Conservation (phyloP, 2,329 filamentous ascomycete genomes). For the Didymella arachidicola region DNA sequence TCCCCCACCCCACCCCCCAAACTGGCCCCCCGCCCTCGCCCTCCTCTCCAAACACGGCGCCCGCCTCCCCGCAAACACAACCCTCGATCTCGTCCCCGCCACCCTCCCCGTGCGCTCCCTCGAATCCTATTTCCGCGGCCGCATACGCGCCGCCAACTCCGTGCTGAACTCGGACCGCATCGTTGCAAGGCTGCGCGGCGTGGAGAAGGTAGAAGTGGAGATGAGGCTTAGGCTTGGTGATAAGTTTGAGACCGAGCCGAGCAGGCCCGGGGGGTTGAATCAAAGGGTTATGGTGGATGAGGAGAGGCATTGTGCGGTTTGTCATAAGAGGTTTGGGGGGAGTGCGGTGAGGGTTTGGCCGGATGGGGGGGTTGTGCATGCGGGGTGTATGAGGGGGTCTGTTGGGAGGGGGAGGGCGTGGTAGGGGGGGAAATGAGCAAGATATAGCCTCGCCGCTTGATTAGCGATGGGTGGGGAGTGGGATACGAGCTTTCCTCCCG, state of each 20-base stretch:
- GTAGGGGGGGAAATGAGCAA: not conserved
- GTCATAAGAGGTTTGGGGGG: slow-evolving; percentile 89
- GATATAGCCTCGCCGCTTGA: too few relatives aligned
- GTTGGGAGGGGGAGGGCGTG: slow-evolving; percentile 30
- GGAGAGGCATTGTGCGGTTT: slow-evolving; percentile 88
- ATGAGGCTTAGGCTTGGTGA: slow-evolving; percentile 77
- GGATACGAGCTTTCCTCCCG: too few relatives aligned
- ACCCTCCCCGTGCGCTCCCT: slow-evolving; percentile 79
- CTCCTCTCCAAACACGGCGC: slow-evolving; percentile 93
- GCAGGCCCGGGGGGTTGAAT: slow-evolving; percentile 62
- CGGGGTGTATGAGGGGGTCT: slow-evolving; percentile 55
- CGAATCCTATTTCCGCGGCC: slow-evolving; percentile 88
- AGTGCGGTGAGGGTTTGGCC: slow-evolving; percentile 91
- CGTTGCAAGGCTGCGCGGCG: slow-evolving; percentile 76
- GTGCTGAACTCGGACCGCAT: slow-evolving; percentile 82
- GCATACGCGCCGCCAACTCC: slow-evolving; percentile 85
- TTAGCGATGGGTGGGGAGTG: too few relatives aligned
- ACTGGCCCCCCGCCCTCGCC: slow-evolving; percentile 80
- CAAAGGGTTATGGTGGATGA: slow-evolving; percentile 82
- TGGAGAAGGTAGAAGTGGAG: slow-evolving; percentile 80
- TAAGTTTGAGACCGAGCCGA: slow-evolving; percentile 62
- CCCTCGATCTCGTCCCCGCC: slow-evolving; percentile 84
- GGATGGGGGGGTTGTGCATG: slow-evolving; percentile 64
- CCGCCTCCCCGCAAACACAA: slow-evolving; percentile 85
- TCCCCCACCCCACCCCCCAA: slow-evolving; percentile 72